Conservation (phyloP, 2,329 filamentous ascomycete species). For the Didymella segeticola region DNA sequence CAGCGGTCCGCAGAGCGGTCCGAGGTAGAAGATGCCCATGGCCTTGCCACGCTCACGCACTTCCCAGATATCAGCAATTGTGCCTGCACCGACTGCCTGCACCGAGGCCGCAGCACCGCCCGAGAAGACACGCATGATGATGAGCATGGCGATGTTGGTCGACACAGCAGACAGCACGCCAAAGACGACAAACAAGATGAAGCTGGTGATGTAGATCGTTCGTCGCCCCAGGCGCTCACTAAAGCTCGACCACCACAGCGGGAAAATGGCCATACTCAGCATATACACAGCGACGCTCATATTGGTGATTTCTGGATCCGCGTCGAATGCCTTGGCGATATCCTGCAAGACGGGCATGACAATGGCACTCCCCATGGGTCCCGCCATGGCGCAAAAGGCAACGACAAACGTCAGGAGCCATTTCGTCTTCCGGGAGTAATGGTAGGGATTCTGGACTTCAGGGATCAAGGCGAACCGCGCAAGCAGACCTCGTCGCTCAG, state of each 20-base stretch:
- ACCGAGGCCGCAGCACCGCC: slow-evolving; percentile 48
- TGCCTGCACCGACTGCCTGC: slow-evolving; percentile 49
- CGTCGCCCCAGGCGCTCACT: slow-evolving; percentile 46
- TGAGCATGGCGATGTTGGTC: slow-evolving; percentile 47
- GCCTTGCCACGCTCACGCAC: slow-evolving; percentile 46
- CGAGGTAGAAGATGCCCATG: slow-evolving; percentile 50
- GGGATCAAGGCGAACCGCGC: slow-evolving; percentile 74
- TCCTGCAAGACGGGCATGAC: slow-evolving; percentile 66
- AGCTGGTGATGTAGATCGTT: slow-evolving; percentile 47
- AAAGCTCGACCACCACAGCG: slow-evolving; percentile 51
- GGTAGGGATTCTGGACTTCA: slow-evolving; percentile 77
- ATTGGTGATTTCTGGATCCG: slow-evolving; percentile 46
- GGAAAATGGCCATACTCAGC: slow-evolving; percentile 52
- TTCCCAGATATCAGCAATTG: slow-evolving; percentile 50
- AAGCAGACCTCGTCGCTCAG: slow-evolving; percentile 73
- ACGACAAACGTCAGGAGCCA: slow-evolving; percentile 83
- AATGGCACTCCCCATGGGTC: slow-evolving; percentile 84
- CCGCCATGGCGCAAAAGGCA: slow-evolving; percentile 76
- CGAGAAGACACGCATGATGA: slow-evolving; percentile 44
- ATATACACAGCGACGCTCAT: slow-evolving; percentile 52
- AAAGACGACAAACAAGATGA: slow-evolving; percentile 44
- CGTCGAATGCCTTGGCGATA: slow-evolving; percentile 41
- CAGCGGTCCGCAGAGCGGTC: slow-evolving; percentile 48
- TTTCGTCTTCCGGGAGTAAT: slow-evolving; percentile 77
- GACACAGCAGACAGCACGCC: slow-evolving; percentile 44